Percentiles rank a stretch among this genome's conserved stretches.
phyloP scores from a whole-genome alignment of 2,329 filamentous ascomycete species.

The Verticillium klebahnii region DNA sequence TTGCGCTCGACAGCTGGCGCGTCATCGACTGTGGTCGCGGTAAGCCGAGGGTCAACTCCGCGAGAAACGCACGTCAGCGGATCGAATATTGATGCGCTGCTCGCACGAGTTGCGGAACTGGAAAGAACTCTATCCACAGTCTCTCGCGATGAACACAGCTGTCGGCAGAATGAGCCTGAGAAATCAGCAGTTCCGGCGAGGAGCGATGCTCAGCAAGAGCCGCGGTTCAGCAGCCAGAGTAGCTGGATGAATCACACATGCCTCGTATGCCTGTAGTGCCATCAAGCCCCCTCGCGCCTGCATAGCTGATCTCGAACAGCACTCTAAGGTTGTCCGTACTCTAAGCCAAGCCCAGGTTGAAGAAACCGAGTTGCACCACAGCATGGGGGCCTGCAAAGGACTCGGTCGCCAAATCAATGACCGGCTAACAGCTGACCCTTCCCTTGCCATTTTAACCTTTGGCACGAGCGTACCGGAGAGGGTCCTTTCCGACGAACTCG shows the following conservation, averaged over 20 bases:
- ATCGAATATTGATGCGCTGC: too few species aligned
- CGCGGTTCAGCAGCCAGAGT: constrained; percentile 27
- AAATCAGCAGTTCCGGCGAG: not conserved
- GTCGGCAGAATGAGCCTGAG: not conserved
- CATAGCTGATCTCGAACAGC: not conserved
- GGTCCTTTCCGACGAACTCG: constrained; percentile 41
- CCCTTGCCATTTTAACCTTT: constrained; percentile 28
- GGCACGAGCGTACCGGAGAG: constrained; percentile 32
- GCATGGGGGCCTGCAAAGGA: constrained; percentile 27
- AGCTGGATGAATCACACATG: constrained; percentile 42
- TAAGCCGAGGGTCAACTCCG: too few species aligned
- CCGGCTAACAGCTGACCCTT: constrained; percentile 21
- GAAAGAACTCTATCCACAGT: not conserved
- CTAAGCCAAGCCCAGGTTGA: constrained; percentile 20
- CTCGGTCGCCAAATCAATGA: constrained; percentile 35
- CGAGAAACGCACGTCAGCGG: not conserved
- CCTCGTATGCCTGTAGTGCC: constrained; percentile 26
- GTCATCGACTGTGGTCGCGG: not conserved
- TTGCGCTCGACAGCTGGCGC: not conserved
- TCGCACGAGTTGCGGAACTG: not conserved
- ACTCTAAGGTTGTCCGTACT: constrained; percentile 18
- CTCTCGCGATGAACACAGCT: not conserved
- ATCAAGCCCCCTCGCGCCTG: not conserved
- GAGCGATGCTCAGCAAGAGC: not conserved
- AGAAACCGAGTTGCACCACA: not conserved